A percentile compares a stretch with the other conserved stretches of the same genome.
These are phyloP conservation scores for Phylloporus sp. DNA, from an alignment of 768 basidiomycete genomes.

Conservation along the genomic window DNA sequence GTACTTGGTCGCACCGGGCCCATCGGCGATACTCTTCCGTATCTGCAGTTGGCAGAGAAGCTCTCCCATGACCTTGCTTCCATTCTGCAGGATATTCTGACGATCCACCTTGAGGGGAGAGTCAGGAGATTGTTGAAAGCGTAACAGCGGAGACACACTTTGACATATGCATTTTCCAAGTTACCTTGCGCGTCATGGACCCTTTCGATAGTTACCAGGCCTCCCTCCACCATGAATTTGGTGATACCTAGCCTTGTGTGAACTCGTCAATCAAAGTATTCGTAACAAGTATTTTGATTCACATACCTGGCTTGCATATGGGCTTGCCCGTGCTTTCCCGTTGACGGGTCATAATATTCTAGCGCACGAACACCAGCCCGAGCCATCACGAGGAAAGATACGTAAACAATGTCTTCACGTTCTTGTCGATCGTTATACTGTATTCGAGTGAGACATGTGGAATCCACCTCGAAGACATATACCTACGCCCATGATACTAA, in stretches of 20 bases:
- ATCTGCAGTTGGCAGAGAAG: constrained; percentile 80
- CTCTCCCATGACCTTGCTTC: constrained; percentile 64
- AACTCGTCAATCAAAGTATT: neutral
- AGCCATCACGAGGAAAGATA: constrained; percentile 85
- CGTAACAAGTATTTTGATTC: neutral
- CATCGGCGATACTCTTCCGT: constrained; percentile 82
- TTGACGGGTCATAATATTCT: constrained; percentile 79
- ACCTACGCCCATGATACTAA: constrained; percentile 75
- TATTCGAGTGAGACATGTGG: neutral
- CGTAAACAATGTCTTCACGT: constrained; percentile 73
- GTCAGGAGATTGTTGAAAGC: neutral
- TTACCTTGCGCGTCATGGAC: constrained; percentile 52
- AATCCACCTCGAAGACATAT: neutral
- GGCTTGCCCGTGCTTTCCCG: constrained; percentile 82
- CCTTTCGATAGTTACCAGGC: constrained; percentile 68
- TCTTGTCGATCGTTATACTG: constrained; percentile 68
- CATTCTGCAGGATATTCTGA: constrained; percentile 57
- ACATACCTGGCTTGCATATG: constrained; percentile 86
- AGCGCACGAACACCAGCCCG: constrained; percentile 74
- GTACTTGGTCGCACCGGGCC: constrained; percentile 70
- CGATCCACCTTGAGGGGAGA: constrained; percentile 59
- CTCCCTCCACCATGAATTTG: constrained; percentile 68
- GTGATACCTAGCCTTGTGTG: constrained; percentile 69
- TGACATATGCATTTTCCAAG: constrained; percentile 66
- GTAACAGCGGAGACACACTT: constrained; percentile 40